Conservation (phyloP, 768 basidiomycete species). For the Amanita rubescens region DNA sequence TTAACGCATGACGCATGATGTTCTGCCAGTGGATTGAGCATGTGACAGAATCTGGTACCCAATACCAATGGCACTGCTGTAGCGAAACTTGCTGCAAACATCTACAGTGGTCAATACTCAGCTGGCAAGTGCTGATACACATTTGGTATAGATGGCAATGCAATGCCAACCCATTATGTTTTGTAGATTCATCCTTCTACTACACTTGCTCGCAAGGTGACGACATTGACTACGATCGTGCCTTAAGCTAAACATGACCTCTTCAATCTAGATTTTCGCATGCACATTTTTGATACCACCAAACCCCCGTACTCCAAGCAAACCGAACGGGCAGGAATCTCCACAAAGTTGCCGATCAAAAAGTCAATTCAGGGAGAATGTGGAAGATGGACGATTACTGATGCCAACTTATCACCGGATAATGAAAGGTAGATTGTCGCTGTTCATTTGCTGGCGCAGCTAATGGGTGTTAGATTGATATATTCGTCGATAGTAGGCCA, state of each 20-base stretch:
- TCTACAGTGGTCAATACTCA: conserved; percentile 84
- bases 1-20: background rate
- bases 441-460: background rate
- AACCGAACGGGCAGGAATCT: conserved; percentile 20
- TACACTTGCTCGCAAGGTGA: conserved; percentile 89
- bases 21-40: conserved; percentile 5
- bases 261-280: conserved; percentile 67
- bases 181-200: conserved; percentile 78
- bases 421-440: conserved; percentile 59
- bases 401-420: conserved; percentile 84
- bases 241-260: background rate
- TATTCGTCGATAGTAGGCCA: conserved; percentile 79
- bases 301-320: conserved; percentile 30
- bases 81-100: conserved; percentile 60
- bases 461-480: conserved; percentile 55
- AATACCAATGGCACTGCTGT: conserved; percentile 79
- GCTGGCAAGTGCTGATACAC: conserved; percentile 35
- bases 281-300: conserved; percentile 83
- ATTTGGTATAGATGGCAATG: background rate
- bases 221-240: conserved; percentile 2
- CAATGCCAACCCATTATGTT: conserved; percentile 6
- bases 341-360: conserved; percentile 38
- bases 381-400: conserved; percentile 92
- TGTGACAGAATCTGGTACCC: conserved; percentile 57
- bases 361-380: conserved; percentile 68